Evolutionary conservation across 2,329 filamentous ascomycete genomes (phyloP), one percentile per base, ranked within the genome.

Genomic region (Aspergillus sp.): DNA sequence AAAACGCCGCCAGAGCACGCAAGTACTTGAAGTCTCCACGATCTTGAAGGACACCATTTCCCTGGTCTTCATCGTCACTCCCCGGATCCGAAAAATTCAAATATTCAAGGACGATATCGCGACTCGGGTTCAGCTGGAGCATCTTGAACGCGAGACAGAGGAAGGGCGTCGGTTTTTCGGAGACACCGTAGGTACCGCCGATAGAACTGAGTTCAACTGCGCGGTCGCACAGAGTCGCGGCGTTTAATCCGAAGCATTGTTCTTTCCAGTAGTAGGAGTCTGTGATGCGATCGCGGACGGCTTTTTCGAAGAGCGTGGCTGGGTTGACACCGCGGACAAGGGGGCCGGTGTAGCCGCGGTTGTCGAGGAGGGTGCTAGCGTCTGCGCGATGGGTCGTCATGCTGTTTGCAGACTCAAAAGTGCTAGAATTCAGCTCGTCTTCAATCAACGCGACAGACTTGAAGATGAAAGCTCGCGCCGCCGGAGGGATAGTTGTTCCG

Each of bases 201-300:
- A 98, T 80, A 68, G 86, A 93, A 43, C 74, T 79, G 42, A 98
- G 80, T 59, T 91, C 86, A 22, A 89, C 86, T 0, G 94, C 90
- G 55, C 93, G 88, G 72, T 96, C 88, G 60, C 95, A 85, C 5
- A 98, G 68, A 0, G 82, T 85, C 1, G 83, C 83, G 3, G 81
- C 80, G 73, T 97, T 98, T 55, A 98, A 78, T 38, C 87, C 93
- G 71, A 97, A 98, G 68, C 93, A 96, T 73, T 96, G 90, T 72
- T 97, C 93, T 70, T 96, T 96, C 86, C 90, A 98, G 75, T 95
- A 98, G 73, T 95, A 94, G 46, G 84, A 88, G 64, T 95, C 90
- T 58, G 90, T 83, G 69, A 98, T 96, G 64, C 93, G 90, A 71
- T 98, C 93, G 64, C 88, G 87, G 56, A 96, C 89, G 37, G 90